Evolutionary conservation across 2,329 filamentous ascomycete species (phyloP).

Genomic region (Xylariaceae sp.): DNA sequence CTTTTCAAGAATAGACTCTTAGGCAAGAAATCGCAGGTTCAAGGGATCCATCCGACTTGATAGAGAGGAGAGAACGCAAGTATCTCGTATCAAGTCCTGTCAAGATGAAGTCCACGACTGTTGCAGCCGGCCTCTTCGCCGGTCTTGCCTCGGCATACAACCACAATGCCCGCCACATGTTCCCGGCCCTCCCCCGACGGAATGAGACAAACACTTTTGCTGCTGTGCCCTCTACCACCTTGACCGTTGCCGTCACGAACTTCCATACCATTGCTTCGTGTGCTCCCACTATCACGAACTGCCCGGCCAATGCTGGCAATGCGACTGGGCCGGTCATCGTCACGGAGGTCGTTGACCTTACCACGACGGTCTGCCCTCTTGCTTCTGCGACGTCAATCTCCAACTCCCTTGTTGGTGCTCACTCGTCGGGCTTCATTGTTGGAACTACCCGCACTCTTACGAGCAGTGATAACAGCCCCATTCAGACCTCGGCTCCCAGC

Average conservation of each 20-base stretch:
- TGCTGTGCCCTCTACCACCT: conserved; percentile 26
- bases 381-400: conserved; percentile 30
- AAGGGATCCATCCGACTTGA: conserved; percentile 13
- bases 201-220: conserved; percentile 23
- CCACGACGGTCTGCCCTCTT: conserved; percentile 36
- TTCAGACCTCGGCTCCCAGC: conserved; percentile 15
- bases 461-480: conserved; percentile 18
- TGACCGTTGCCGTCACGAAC: conserved; percentile 31
- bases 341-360: conserved; percentile 35
- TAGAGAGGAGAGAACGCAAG: conserved; percentile 1
- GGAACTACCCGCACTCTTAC: conserved; percentile 28
- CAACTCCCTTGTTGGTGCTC: conserved; percentile 29
- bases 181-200: conserved; percentile 27
- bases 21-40: conserved; percentile 18
- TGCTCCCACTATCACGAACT: conserved; percentile 34
- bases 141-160: conserved; percentile 32
- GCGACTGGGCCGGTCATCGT: conserved; percentile 29
- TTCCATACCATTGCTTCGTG: conserved; percentile 33
- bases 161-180: conserved; percentile 31
- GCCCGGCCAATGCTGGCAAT: conserved; percentile 28
- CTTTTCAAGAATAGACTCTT: conserved; percentile 17
- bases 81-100: conserved; percentile 6
- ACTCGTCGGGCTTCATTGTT: conserved; percentile 31
- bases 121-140: conserved; percentile 32
- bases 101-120: conserved; percentile 34